Conservation (phyloP, 164 flowering plant genomes). For the Vitis rupestris region DNA sequence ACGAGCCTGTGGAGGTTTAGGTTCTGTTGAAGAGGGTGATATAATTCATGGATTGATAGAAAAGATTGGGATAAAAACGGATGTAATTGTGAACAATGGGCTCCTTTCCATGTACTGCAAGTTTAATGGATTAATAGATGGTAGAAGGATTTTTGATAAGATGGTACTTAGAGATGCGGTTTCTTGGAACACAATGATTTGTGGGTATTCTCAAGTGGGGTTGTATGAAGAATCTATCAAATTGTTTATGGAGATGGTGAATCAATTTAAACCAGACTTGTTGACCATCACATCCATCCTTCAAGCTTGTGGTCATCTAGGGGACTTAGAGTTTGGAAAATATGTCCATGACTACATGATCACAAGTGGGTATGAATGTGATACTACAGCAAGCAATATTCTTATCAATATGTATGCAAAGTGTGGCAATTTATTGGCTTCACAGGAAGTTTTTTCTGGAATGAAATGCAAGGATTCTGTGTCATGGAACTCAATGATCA, state of each 20-base stretch:
- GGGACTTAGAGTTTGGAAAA: conserved; percentile 32
- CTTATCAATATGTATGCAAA: conserved; percentile 48
- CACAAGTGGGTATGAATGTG: conserved; percentile 23
- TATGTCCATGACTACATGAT: conserved; percentile 32
- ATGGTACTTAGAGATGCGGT: conserved; percentile 37
- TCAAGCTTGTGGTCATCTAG: conserved; percentile 41
- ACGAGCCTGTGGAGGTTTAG: conserved; percentile 36
- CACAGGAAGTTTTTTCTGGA: conserved; percentile 32
- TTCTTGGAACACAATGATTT: conserved; percentile 45
- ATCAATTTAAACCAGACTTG: conserved; percentile 34
- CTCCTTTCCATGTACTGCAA: conserved; percentile 44
- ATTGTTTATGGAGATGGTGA: conserved; percentile 33
- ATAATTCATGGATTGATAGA: conserved; percentile 28
- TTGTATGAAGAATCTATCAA: conserved; percentile 28
- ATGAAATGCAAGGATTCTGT: conserved; percentile 35
- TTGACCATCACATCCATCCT: conserved; percentile 35
- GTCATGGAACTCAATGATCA: conserved; percentile 50
- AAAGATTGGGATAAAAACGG: conserved; percentile 30
- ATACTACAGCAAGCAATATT: conserved; percentile 35
- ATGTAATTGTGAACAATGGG: conserved; percentile 35
- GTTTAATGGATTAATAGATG: conserved; percentile 22
- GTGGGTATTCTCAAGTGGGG: conserved; percentile 33
- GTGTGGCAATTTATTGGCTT: conserved; percentile 33
- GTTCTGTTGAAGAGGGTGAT: conserved; percentile 26
- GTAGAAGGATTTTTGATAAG: conserved; percentile 25